Evolutionary conservation across 139 green algal genomes (phyloP), one percentile per base, ranked within the genome.

Genomic region (Picochlorum costavermella): DNA sequence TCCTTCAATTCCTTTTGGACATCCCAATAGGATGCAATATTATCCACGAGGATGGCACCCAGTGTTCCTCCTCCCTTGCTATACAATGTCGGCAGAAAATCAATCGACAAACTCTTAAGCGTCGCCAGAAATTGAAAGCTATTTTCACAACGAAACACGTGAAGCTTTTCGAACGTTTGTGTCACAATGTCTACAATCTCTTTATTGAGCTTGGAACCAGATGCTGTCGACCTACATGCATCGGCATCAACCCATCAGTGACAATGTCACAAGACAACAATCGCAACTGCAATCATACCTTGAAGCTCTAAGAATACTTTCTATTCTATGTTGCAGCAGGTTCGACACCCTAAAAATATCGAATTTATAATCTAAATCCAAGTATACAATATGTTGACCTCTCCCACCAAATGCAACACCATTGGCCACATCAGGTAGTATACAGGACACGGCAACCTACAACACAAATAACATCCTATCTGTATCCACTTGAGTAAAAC

Each of bases 321-420:
- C 10, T 53, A 53, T 23, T 53, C 46, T 20, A 12, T 53, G 46
- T 12, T 61, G 51, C 25, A 73, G 28, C 11, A 73, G 36, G 36
- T 68, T 31, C 59, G 49, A 65, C 40, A 80, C 17, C 10, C 68
- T 17, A 12, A 77, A 13, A 17, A 65, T 37, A 10, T 80, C 73
- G 48, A 77, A 67, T 45, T 77, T 80, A 16, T 46, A 51, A 50
- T 80, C 73, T 5, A 80, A 43, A 20, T 80, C 73, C 9, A 74
- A 53, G 10, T 64, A 62, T 3, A 75, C 20, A 4, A 78, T 50
- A 16, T 75, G 37, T 9, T 60, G 51, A 8, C n/a, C 59, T 16
- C 48, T 50, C 1, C 71, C 71, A 51, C 67, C 67, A 20, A 56
- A 63, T 12, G 17, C n/a, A 4, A 76, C 50, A 17, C 60, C 67